Conservation (phyloP, 768 basidiomycete species). For the Candolleomyces efflorescens region DNA sequence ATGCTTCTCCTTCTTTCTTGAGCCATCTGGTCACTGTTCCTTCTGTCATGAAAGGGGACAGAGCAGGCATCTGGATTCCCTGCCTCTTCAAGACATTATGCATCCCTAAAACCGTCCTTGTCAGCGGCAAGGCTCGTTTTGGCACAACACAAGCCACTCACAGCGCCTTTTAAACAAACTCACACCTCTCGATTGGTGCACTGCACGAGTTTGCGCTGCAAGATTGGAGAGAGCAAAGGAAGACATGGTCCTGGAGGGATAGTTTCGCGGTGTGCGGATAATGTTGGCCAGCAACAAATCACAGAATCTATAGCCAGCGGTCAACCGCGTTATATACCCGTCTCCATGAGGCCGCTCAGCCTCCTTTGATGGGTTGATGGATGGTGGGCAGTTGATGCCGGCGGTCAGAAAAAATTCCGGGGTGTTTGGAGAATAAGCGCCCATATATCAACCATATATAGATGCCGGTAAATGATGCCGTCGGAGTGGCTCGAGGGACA, state of each 20-base stretch:
- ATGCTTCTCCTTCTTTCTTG: slow-evolving; percentile 78
- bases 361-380: background rate
- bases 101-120: slow-evolving; percentile 2
- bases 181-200: slow-evolving; percentile 1
- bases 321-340: background rate
- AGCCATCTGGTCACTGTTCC: slow-evolving; percentile 92
- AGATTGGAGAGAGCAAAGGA: slow-evolving; percentile 6
- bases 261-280: background rate
- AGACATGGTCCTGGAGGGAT: slow-evolving; percentile 1
- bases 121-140: background rate
- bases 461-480: too few relatives aligned
- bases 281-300: slow-evolving; percentile 8
- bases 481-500: too few relatives aligned
- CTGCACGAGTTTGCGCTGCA: slow-evolving; percentile 8
- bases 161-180: slow-evolving; percentile 4
- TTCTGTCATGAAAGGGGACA: slow-evolving; percentile 97
- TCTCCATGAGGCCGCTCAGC: background rate
- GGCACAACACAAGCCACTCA: background rate
- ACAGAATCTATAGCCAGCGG: background rate
- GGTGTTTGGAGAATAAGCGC: too few relatives aligned
- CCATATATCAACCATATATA: too few relatives aligned
- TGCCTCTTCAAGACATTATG: slow-evolving; percentile 13
- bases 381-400: background rate
- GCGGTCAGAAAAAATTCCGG: too few relatives aligned
- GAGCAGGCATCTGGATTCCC: slow-evolving; percentile 73